A percentile compares a stretch with the other conserved stretches of the same genome.
These are phyloP conservation scores for Candida wancherniae DNA, from an alignment of 805 yeast species.

Conservation along the genomic window DNA sequence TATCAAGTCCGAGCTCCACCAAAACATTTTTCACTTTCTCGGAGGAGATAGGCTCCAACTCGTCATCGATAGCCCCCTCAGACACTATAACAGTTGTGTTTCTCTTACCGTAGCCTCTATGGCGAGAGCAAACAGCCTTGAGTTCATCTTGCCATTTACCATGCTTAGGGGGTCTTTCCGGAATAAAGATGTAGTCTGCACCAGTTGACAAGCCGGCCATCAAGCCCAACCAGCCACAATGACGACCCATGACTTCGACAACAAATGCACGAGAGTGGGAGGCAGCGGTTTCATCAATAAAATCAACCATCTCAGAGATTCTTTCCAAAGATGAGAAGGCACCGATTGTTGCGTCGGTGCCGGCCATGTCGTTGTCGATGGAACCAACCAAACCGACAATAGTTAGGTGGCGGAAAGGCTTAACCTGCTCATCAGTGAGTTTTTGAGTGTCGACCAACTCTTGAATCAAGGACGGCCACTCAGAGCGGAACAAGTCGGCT, in stretches of 20 bases:
- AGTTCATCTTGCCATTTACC: constrained; percentile 77
- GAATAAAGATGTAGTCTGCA: constrained; percentile 91
- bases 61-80: constrained; percentile 90
- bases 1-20: constrained; percentile 82
- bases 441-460: constrained; percentile 59
- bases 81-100: constrained; percentile 96
- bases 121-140: constrained; percentile 68
- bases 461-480: constrained; percentile 85
- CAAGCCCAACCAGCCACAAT: constrained; percentile 97
- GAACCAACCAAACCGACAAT: constrained; percentile 96
- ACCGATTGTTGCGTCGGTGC: constrained; percentile 95
- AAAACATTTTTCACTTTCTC: constrained; percentile 78
- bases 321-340: constrained; percentile 91
- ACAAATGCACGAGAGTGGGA: constrained; percentile 98
- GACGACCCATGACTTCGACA: constrained; percentile 98
- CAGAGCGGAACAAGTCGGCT: constrained; percentile 88
- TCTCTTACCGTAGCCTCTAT: constrained; percentile 83
- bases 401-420: constrained; percentile 65
- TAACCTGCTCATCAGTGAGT: constrained; percentile 55
- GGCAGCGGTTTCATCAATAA: constrained; percentile 95
- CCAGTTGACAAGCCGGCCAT: constrained; percentile 97
- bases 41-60: constrained; percentile 75
- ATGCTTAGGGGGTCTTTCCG: constrained; percentile 83
- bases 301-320: constrained; percentile 90
- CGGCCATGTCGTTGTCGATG: constrained; percentile 96